Evolutionary conservation across 177 flowering plant species (phyloP), one percentile per base, ranked within the genome.

Genomic region (Vitis hybrid): DNA sequence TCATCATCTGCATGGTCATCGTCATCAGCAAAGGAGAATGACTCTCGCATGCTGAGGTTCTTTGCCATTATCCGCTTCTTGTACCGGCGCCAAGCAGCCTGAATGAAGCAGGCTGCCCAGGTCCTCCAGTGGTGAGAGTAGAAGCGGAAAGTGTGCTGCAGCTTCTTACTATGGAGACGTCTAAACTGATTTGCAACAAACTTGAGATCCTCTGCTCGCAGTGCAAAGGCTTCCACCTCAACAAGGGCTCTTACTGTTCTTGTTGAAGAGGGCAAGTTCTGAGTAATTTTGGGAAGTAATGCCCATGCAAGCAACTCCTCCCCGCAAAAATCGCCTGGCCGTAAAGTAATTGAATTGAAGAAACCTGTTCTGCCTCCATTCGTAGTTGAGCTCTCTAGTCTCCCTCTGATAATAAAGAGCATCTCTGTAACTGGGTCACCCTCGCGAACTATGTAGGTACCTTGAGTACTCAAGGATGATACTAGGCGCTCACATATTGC

Each of bases 281-380:
- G 54, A 2, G 75, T 64, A 1, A 82, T 74, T 57, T 77, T 82
- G 12, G 88, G 86, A 17, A 80, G 83, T 72, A 87, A 62, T 14
- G 86, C 86, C 90, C 90, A 87, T 9, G 88, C 70, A 5, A 87
- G 88, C 14, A 85, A 79, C 72, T 87, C 90, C 60, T 87, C 88
- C 1, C 90, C 90, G 52, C 88, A 83, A 34, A 86, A 86, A 56
- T 86, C 90, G 1, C 86, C 88, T 1, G 87, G 88, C 13, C 82
- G 75, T 48, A 86, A 60, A 2, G 81, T 82, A 21, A 81, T 83
- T 4, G 87, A 83, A 64, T 85, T 85, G 79, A 85, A 83, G 76
- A 86, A 86, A 50, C 88, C 88, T 2, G 80, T 71, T 2, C 85
- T 64, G 40, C 90, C 90, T 10, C 90, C 90, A 63, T 85, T 75